phyloP scores from a whole-genome alignment of 2,329 filamentous ascomycete species.

The Elsinoe arachidis region DNA sequence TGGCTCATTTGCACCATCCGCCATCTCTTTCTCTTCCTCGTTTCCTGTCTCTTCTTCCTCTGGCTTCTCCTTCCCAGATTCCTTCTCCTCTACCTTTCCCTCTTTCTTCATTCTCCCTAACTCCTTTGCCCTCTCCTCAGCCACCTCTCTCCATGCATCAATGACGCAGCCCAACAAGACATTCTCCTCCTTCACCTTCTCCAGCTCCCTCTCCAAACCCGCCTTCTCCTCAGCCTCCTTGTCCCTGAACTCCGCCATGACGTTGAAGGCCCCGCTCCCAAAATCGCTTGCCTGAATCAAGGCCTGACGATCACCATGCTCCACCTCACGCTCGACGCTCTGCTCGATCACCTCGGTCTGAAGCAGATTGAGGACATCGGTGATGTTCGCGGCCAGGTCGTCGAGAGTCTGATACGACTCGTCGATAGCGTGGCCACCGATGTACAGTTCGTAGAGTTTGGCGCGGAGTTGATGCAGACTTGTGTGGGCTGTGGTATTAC shows the following conservation, averaged over 20 bases:
- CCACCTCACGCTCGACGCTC: neutral
- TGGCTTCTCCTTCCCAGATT: neutral
- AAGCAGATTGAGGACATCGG: neutral
- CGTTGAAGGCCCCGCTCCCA: neutral
- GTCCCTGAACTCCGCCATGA: neutral
- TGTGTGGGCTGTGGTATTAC: neutral
- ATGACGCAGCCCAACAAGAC: conserved; percentile 46
- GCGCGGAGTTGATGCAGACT: neutral
- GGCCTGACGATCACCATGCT: neutral
- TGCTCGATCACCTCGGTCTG: neutral
- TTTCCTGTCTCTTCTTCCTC: neutral
- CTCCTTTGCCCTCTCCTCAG: conserved; percentile 30
- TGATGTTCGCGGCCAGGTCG: neutral
- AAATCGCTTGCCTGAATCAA: neutral
- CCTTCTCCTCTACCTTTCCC: neutral
- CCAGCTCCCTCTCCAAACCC: conserved; percentile 36
- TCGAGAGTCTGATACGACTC: neutral
- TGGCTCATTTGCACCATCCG: neutral
- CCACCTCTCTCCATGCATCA: conserved; percentile 19
- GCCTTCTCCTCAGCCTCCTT: neutral
- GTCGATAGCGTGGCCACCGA: neutral
- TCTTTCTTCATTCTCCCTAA: conserved; percentile 17
- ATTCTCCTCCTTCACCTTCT: conserved; percentile 49
- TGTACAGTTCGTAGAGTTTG: neutral
- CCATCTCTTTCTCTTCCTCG: neutral